A percentile compares a stretch with the other conserved stretches of the same genome.
phyloP scores from a whole-genome alignment of 129 eudicot species.

The Cynara cardunculus region DNA sequence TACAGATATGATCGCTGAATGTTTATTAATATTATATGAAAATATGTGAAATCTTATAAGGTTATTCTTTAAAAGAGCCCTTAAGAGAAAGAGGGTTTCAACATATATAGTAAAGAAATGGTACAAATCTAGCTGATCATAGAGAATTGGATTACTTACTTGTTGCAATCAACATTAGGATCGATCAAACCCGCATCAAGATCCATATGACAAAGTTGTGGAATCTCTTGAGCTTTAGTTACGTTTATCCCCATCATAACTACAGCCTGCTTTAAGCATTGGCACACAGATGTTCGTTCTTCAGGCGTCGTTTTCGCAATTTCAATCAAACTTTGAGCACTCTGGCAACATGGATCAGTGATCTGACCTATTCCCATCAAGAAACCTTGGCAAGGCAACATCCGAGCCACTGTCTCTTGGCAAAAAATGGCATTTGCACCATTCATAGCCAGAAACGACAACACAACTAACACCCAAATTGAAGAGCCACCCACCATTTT shows the following conservation, averaged over 20 bases:
- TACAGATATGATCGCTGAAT: background rate
- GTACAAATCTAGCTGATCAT: background rate
- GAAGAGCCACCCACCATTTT: constrained; percentile 14
- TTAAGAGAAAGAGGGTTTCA: too few relatives aligned
- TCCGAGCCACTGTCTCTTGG: background rate
- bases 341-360: constrained; percentile 29
- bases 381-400: constrained; percentile 31
- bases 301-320: background rate
- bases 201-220: constrained; percentile 26
- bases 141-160: constrained; percentile 9
- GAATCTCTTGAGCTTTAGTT: constrained; percentile 25
- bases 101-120: background rate
- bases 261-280: constrained; percentile 23
- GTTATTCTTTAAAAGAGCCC: too few relatives aligned
- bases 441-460: constrained; percentile 8
- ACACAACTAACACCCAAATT: background rate
- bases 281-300: constrained; percentile 14
- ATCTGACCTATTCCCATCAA: constrained; percentile 19
- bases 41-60: background rate
- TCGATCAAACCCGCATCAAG: constrained; percentile 5
- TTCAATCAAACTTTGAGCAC: constrained; percentile 17
- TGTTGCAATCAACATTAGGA: constrained; percentile 29
- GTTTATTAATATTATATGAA: background rate
- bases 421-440: constrained; percentile 24
- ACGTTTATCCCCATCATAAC: constrained; percentile 2